These are phyloP conservation scores for Diaporthe eres DNA, from an alignment of 2,329 filamentous ascomycete genomes.

Conservation along the genomic window DNA sequence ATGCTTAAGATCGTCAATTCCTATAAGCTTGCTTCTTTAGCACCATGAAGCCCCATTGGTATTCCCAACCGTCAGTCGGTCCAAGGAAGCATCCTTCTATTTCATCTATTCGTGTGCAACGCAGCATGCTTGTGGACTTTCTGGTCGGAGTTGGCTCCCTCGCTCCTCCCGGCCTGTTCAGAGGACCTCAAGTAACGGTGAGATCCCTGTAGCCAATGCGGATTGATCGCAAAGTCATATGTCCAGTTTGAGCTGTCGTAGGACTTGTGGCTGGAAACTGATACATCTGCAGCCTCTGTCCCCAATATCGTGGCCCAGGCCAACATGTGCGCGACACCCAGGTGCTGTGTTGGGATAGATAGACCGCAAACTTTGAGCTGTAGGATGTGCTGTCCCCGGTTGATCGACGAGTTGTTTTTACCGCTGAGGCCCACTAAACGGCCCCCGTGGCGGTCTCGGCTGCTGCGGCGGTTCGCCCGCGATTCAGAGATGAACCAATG, in stretches of 20 bases:
- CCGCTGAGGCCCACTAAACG: constrained; percentile 31
- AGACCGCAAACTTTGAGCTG: background rate
- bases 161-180: background rate
- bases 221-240: background rate
- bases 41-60: background rate
- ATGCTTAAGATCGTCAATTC: too few species aligned
- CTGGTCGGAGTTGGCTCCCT: background rate
- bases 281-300: background rate
- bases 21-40: background rate
- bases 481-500: constrained; percentile 22
- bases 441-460: constrained; percentile 25
- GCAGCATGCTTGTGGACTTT: background rate
- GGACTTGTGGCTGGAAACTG: too few species aligned
- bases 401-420: constrained; percentile 12
- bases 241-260: background rate
- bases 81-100: background rate
- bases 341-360: background rate
- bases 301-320: background rate
- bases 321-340: background rate
- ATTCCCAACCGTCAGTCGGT: too few species aligned
- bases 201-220: background rate
- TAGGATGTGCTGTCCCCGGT: background rate
- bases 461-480: constrained; percentile 13
- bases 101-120: too few species aligned
- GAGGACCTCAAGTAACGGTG: background rate